Percentiles rank a stretch among this genome's conserved stretches.
phyloP scores from a whole-genome alignment of 1,139 yeast species.

The Debaryomyces subglobosus region DNA sequence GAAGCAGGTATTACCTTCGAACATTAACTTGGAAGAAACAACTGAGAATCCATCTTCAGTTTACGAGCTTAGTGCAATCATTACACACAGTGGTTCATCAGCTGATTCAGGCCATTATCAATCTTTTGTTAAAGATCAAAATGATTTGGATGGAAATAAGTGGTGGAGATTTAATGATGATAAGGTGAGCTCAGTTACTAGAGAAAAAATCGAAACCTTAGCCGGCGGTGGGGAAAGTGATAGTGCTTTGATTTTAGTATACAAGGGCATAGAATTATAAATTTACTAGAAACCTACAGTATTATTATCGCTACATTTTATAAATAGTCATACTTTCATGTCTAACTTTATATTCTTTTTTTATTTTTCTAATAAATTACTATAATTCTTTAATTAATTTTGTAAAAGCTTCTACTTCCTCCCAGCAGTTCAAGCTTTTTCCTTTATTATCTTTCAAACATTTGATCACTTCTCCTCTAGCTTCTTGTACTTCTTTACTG shows the following conservation, averaged over 20 bases:
- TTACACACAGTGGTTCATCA: conserved; percentile 93
- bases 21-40: conserved; percentile 34
- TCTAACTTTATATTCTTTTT: conserved; percentile 5
- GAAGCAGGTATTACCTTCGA: conserved; percentile 39
- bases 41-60: conserved; percentile 88
- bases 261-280: conserved; percentile 72
- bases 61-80: conserved; percentile 78
- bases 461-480: conserved; percentile 60
- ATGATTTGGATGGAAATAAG: conserved; percentile 62
- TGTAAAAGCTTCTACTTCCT: conserved; percentile 77
- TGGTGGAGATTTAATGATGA: conserved; percentile 98
- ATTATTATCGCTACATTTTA: conserved; percentile 3
- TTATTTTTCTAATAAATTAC: conserved; percentile 9
- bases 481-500: conserved; percentile 33
- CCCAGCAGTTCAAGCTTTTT: conserved; percentile 85
- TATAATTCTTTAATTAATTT: conserved; percentile 44
- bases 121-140: conserved; percentile 75
- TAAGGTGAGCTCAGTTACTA: conserved; percentile 74
- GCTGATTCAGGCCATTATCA: conserved; percentile 99
- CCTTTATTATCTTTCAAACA: conserved; percentile 75
- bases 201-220: conserved; percentile 77
- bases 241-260: conserved; percentile 84
- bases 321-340: conserved; percentile 5
- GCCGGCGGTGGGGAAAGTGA: conserved; percentile 99
- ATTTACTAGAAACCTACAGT: conserved; percentile 11